Evolutionary conservation across 345 rosid genomes (phyloP), one percentile per base, ranked within the genome.

Genomic region (Punica granatum): DNA sequence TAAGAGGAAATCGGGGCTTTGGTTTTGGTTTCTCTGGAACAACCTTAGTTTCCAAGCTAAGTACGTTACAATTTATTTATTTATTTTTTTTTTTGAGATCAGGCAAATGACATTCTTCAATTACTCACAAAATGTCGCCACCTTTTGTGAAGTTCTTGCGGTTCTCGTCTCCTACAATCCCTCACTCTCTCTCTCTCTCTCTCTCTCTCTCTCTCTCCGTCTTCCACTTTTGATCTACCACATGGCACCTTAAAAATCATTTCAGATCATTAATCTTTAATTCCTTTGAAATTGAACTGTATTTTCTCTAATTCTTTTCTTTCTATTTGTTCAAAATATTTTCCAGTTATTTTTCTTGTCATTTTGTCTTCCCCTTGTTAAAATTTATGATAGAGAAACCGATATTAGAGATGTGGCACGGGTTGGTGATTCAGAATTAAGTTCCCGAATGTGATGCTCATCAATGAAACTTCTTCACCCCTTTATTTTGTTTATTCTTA

Each of bases 121-220:
- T 63, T 43, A 13, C 33, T 74, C 77, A 63, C 25, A 49, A 36
- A 67, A 58, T 77, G 32, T 68, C 75, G 73, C 77, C 80, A 69
- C 65, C 60, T 26, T 48, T 63, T 37, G 18, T 66, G 79, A 39
- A 28, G 77, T 68, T 81, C 81, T 73, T 76, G 72, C 72, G 76
- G 80, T 73, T 81, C 53, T 70, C 73, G 70, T 63, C 70, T 67
- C 78, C 43, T 68, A 69, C 56, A 12, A 28, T 23, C 36, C 18
- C 65, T 1, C 30, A 9, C 65, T 0, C 35, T 1, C 65, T 4
- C 25, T 23, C 46, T n/a, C n/a, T n/a, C n/a, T n/a, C n/a, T n/a
- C n/a, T n/a, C n/a, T n/a, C n/a, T n/a, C n/a, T n/a, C 66, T 21
- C 65, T 63, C 64, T 33, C 39, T 32, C 41, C 39, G 11, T 16